Percentiles rank a stretch among this genome's conserved stretches.
Evolutionary conservation across 2,329 filamentous ascomycete genomes (phyloP).

Genomic region (Fusarium newnesense): DNA sequence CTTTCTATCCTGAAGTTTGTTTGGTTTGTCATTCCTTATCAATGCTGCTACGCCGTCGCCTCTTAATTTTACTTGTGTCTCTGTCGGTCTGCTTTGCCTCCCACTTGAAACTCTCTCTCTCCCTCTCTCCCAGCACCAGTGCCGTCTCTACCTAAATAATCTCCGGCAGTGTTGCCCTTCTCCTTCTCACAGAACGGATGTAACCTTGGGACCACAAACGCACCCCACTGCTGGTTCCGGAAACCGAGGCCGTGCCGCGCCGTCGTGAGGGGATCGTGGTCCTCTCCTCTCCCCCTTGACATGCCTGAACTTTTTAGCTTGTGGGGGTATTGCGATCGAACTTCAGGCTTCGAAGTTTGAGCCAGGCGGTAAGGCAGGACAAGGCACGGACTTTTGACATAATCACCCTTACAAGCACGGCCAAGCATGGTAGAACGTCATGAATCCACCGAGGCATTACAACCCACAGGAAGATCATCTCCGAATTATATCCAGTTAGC

Average conservation of each 20-base stretch:
- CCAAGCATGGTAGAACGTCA: conserved; percentile 7
- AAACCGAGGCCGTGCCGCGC: conserved; percentile 29
- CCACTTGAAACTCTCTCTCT: not conserved
- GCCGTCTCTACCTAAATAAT: conserved; percentile 21
- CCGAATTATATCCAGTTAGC: not conserved
- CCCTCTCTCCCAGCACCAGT: not conserved
- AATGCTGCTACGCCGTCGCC: not conserved
- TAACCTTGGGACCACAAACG: conserved; percentile 25
- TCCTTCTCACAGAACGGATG: conserved; percentile 5
- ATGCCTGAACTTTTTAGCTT: not conserved
- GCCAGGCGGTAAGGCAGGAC: conserved; percentile 6
- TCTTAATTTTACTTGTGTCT: not conserved
- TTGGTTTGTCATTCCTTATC: conserved; percentile 1
- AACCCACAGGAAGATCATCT: not conserved
- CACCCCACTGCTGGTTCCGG: conserved; percentile 43
- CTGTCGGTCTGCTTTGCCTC: not conserved
- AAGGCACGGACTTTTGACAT: not conserved
- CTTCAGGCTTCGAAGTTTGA: not conserved
- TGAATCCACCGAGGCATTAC: conserved; percentile 2
- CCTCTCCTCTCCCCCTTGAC: not conserved
- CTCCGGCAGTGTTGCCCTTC: conserved; percentile 32
- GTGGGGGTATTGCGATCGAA: not conserved
- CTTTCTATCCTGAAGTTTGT: not conserved
- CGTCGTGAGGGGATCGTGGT: conserved; percentile 17
- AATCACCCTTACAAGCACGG: not conserved